phyloP scores from a whole-genome alignment of 2,329 filamentous ascomycete species.

The Colletotrichum sidae region DNA sequence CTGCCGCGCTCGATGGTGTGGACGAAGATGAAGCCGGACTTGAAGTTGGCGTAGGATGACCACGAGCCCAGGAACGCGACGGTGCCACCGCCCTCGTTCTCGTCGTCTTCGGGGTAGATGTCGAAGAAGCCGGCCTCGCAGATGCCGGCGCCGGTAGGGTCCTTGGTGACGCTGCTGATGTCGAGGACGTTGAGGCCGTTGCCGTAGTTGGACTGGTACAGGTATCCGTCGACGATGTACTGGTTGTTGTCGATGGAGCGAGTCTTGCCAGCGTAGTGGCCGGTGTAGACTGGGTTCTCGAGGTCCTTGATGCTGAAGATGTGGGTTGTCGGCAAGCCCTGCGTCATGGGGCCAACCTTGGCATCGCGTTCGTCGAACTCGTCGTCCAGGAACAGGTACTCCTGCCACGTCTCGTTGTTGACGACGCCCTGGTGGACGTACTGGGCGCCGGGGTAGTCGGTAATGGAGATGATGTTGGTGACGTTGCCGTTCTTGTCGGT shows the following conservation, averaged over 20 bases:
- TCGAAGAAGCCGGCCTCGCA: slow-evolving; percentile 63
- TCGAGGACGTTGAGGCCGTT: slow-evolving; percentile 58
- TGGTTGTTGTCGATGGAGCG: slow-evolving; percentile 59
- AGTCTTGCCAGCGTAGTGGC: slow-evolving; percentile 51
- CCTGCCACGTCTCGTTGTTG: slow-evolving; percentile 56
- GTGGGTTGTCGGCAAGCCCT: slow-evolving; percentile 61
- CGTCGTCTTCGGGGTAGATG: slow-evolving; percentile 62
- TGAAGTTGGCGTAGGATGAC: slow-evolving; percentile 62
- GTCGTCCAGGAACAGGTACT: slow-evolving; percentile 63
- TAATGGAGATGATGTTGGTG: slow-evolving; percentile 61
- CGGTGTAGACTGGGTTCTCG: slow-evolving; percentile 55
- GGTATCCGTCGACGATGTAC: slow-evolving; percentile 56
- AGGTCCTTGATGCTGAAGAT: slow-evolving; percentile 62
- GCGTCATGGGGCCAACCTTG: slow-evolving; percentile 49
- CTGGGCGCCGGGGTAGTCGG: slow-evolving; percentile 65
- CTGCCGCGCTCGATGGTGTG: slow-evolving; percentile 65
- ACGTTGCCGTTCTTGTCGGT: slow-evolving; percentile 57
- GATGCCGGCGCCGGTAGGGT: slow-evolving; percentile 58
- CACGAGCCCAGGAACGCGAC: slow-evolving; percentile 58
- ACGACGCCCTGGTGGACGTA: slow-evolving; percentile 72
- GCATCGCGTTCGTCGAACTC: slow-evolving; percentile 62
- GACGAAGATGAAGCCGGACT: slow-evolving; percentile 60
- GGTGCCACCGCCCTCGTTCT: slow-evolving; percentile 48
- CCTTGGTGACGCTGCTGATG: slow-evolving; percentile 48
- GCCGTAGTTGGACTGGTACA: slow-evolving; percentile 63